Conservation (phyloP, 805 yeast species). For the Nakazawaea sp. region DNA sequence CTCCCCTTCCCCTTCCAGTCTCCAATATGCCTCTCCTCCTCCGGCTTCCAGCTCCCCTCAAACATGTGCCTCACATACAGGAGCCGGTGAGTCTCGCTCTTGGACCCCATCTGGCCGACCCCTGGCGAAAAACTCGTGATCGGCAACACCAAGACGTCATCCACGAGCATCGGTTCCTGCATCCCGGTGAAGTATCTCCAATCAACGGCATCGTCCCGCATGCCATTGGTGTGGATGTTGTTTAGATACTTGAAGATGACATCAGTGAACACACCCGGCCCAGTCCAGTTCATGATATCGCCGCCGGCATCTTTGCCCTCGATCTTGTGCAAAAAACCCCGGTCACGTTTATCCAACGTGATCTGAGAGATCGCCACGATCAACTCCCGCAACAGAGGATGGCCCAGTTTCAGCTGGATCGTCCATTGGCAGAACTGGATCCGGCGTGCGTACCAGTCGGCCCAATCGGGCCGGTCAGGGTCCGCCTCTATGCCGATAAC, state of each 20-base stretch:
- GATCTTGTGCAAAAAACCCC: conserved; percentile 38
- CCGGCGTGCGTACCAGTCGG: conserved; percentile 85
- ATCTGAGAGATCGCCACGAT: conserved; percentile 72
- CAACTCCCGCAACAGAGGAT: conserved; percentile 79
- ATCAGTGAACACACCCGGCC: conserved; percentile 95
- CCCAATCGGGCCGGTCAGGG: conserved; percentile 94
- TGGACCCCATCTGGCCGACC: conserved; percentile 64
- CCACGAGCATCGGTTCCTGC: conserved; percentile 45
- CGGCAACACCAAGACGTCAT: conserved; percentile 68
- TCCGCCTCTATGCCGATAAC: conserved; percentile 94
- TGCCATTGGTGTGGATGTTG: conserved; percentile 37
- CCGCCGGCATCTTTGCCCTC: conserved; percentile 62
- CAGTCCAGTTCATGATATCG: conserved; percentile 91
- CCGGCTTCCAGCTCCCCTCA: conserved; percentile 57
- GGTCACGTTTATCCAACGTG: conserved; percentile 49
- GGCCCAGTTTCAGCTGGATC: conserved; percentile 82
- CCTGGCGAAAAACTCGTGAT: conserved; percentile 65
- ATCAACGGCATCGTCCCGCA: conserved; percentile 29
- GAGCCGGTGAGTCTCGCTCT: conserved; percentile 29
- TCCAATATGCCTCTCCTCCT: conserved; percentile 14
- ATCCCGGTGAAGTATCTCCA: conserved; percentile 63
- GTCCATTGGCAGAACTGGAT: conserved; percentile 98
- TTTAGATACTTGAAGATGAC: conserved; percentile 72
- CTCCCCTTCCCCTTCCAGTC: background rate
- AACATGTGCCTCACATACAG: conserved; percentile 61